A percentile compares a stretch with the other conserved stretches of the same genome.
Evolutionary conservation across 1,139 yeast species (phyloP).

Genomic region (Tardiomyces blankii): DNA sequence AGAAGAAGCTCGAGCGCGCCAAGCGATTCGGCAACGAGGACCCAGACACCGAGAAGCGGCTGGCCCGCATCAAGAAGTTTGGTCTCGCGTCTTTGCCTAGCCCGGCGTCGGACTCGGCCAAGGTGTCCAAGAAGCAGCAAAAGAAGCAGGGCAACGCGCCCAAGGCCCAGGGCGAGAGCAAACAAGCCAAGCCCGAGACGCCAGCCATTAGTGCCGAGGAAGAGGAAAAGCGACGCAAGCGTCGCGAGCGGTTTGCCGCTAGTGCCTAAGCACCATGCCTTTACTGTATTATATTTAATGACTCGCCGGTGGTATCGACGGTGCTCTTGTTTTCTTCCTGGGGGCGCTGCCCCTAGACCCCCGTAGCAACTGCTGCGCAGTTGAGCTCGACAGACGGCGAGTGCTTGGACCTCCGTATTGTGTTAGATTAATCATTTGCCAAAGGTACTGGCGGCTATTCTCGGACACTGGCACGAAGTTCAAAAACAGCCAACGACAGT

Average conservation of each 20-base stretch:
- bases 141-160: background rate
- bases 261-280: background rate
- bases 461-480: too few species aligned
- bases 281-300: too few species aligned
- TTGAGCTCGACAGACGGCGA: too few species aligned
- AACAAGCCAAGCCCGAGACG: background rate
- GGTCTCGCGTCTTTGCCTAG: constrained; percentile 41
- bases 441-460: too few species aligned
- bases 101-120: background rate
- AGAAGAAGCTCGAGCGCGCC: constrained; percentile 59
- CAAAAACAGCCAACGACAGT: too few species aligned
- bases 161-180: too few species aligned
- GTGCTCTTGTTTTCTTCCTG: too few species aligned
- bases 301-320: too few species aligned
- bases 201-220: constrained; percentile 1
- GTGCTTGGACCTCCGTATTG: too few species aligned
- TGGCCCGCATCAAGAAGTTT: constrained; percentile 68
- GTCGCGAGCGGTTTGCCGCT: constrained; percentile 6
- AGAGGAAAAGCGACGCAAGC: constrained; percentile 4
- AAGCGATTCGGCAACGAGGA: constrained; percentile 59
- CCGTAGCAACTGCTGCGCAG: too few species aligned
- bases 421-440: too few species aligned
- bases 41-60: constrained; percentile 40
- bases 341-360: too few species aligned
- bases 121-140: background rate